phyloP scores from a whole-genome alignment of 495 filamentous ascomycete species.

The Tuber aestivum region DNA sequence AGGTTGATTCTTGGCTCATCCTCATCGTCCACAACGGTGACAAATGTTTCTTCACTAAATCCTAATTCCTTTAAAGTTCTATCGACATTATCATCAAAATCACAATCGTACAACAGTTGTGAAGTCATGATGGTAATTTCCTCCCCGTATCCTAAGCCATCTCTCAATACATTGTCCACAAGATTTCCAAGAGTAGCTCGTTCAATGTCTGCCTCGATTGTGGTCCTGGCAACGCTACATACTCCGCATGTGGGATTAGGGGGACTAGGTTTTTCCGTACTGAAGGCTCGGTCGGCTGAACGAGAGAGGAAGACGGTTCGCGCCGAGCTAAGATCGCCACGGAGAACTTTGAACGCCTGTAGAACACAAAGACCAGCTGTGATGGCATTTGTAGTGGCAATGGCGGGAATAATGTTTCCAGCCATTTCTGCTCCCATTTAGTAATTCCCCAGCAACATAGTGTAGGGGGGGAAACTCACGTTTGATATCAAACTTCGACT shows the following conservation, averaged over 20 bases:
- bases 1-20: slow-evolving; percentile 76
- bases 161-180: slow-evolving; percentile 64
- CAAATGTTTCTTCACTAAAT: slow-evolving; percentile 62
- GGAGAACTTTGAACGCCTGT: slow-evolving; percentile 86
- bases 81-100: slow-evolving; percentile 75
- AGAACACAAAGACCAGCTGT: slow-evolving; percentile 89
- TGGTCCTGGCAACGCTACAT: slow-evolving; percentile 66
- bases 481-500: slow-evolving; percentile 94
- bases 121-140: slow-evolving; percentile 70
- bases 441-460: slow-evolving; percentile 3
- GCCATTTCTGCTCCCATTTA: slow-evolving; percentile 66
- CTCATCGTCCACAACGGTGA: slow-evolving; percentile 79
- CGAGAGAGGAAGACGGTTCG: slow-evolving; percentile 67
- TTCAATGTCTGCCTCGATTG: slow-evolving; percentile 61
- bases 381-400: slow-evolving; percentile 96
- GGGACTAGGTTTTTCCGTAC: slow-evolving; percentile 62
- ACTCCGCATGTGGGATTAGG: slow-evolving; percentile 77
- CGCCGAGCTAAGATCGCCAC: slow-evolving; percentile 53
- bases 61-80: slow-evolving; percentile 78
- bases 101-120: slow-evolving; percentile 77
- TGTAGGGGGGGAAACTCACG: slow-evolving; percentile 46
- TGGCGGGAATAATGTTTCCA: slow-evolving; percentile 97
- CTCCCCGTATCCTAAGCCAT: slow-evolving; percentile 70
- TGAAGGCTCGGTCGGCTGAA: slow-evolving; percentile 64
- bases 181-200: slow-evolving; percentile 75